phyloP scores from a whole-genome alignment of 108 stramenopile species.

The Skeletonema tropicum region DNA sequence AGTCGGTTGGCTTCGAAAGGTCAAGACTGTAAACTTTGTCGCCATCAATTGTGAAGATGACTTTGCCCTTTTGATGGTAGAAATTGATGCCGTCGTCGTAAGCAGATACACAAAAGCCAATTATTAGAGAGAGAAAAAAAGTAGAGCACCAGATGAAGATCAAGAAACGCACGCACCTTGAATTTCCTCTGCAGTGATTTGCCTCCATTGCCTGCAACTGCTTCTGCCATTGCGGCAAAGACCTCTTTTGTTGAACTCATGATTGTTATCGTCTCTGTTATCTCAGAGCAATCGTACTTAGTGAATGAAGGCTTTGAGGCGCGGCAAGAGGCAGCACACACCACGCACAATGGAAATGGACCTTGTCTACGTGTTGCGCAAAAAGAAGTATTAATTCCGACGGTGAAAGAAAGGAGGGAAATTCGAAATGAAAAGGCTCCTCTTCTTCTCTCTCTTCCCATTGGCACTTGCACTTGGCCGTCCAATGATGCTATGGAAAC shows the following conservation, averaged over 20 bases:
- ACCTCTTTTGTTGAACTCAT: conserved; percentile 38
- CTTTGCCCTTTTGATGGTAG: conserved; percentile 33
- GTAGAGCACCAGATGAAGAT: not conserved
- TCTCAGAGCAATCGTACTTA: not conserved
- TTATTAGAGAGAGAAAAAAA: not conserved
- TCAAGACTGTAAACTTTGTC: conserved; percentile 42
- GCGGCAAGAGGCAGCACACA: too few relatives aligned
- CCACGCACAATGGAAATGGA: too few relatives aligned
- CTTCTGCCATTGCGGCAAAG: conserved; percentile 54
- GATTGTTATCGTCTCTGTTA: not conserved
- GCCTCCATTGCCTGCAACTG: conserved; percentile 44
- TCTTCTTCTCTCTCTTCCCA: not conserved
- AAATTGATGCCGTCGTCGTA: not conserved
- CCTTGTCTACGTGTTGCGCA: too few relatives aligned
- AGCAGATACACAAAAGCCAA: not conserved
- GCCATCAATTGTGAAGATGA: conserved; percentile 28
- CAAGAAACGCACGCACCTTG: conserved; percentile 29
- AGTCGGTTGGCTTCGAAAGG: conserved; percentile 32
- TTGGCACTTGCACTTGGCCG: too few relatives aligned
- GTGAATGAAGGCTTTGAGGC: too few relatives aligned
- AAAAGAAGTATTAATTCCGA: not conserved
- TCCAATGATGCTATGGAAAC: not conserved
- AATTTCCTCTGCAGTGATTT: conserved; percentile 47
- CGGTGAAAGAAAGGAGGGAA: too few relatives aligned
- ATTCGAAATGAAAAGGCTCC: too few relatives aligned